Evolutionary conservation across 1,284 basidiomycete genomes (phyloP), one percentile per base, ranked within the genome.

Genomic region (Rhizoctonia solani): DNA sequence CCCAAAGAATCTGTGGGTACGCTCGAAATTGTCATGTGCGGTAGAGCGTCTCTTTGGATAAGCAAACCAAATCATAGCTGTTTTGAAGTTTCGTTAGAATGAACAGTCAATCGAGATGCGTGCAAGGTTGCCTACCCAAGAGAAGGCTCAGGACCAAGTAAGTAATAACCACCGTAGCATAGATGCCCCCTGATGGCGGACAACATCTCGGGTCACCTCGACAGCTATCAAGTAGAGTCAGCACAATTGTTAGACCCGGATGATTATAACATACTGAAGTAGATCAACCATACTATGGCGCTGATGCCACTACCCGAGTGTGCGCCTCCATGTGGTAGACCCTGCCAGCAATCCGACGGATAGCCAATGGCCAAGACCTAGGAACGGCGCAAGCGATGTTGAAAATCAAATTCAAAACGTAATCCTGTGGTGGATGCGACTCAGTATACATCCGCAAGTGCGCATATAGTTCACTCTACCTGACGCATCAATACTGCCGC

Each of bases 401-500:
- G 42, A 54, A 54, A 46, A 58, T 54, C 46, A 63, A 47, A 41
- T 54, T 54, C 27, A 56, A 37, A 37, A 50, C 50, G 29, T 54
- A 42, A 44, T 61, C 69, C 55, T 65, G 61, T 25, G 29, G 56
- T n/a, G 41, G 34, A 21, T 52, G 46, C 46, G 21, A 9, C 1
- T 67, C 25, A 56, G 69, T 39, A 13, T 32, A 47, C n/a, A 21
- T 32, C 4, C n/a, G 30, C 11, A 50, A 44, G 16, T 52, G 23
- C 32, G 46, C 52, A 61, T 70, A 68, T 30, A 70, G 25, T 3
- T 34, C 23, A 52, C 44, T 14, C 39, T 58, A 65, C 84, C 74
- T 86, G 84, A 27, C 84, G 80, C 81, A 87, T 84, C n/a, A 85
- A 75, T 59, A 86, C 81, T 6, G 83, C 80, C 54, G 78, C 80